A percentile compares a stretch with the other conserved stretches of the same genome.
Conservation (phyloP, 768 basidiomycete species). For the Leucosporidium creatinivorum region DNA sequence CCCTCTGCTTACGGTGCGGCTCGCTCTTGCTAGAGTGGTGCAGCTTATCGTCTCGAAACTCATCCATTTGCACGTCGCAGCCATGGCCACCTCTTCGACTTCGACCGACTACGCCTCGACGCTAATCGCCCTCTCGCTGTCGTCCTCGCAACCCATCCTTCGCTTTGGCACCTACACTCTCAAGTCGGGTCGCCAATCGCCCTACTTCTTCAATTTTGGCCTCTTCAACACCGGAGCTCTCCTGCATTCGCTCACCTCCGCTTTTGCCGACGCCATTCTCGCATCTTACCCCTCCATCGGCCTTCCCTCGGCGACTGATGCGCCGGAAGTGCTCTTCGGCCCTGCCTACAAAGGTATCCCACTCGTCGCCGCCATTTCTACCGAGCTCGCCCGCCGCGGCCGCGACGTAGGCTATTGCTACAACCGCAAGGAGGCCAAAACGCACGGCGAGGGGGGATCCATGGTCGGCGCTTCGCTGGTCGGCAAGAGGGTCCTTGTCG, state of each 20-base stretch:
- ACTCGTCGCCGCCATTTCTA: constrained; percentile 74
- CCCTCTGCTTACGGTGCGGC: not conserved
- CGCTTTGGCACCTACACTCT: constrained; percentile 81
- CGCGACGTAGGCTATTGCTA: constrained; percentile 74
- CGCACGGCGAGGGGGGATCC: constrained; percentile 89
- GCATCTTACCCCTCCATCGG: constrained; percentile 43
- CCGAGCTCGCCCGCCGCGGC: constrained; percentile 60
- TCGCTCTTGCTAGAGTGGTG: no score
- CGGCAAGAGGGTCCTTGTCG: constrained; percentile 72
- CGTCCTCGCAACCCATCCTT: constrained; percentile 42
- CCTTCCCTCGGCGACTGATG: constrained; percentile 41
- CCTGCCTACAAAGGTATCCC: constrained; percentile 98
- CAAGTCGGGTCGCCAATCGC: constrained; percentile 87
- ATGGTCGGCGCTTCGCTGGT: constrained; percentile 79
- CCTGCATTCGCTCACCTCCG: constrained; percentile 64
- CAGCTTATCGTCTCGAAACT: not conserved
- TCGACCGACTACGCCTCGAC: constrained; percentile 12
- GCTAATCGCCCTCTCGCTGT: constrained; percentile 39
- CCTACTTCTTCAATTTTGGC: constrained; percentile 96
- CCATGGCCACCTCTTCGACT: constrained; percentile 1
- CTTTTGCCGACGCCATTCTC: constrained; percentile 75
- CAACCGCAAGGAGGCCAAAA: constrained; percentile 91
- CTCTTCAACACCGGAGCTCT: constrained; percentile 76
- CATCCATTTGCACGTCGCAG: no score
- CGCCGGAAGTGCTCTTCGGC: constrained; percentile 73